Percentiles rank a stretch among this genome's conserved stretches.
Evolutionary conservation across 768 basidiomycete species (phyloP).

Genomic region (Terana coerulea): DNA sequence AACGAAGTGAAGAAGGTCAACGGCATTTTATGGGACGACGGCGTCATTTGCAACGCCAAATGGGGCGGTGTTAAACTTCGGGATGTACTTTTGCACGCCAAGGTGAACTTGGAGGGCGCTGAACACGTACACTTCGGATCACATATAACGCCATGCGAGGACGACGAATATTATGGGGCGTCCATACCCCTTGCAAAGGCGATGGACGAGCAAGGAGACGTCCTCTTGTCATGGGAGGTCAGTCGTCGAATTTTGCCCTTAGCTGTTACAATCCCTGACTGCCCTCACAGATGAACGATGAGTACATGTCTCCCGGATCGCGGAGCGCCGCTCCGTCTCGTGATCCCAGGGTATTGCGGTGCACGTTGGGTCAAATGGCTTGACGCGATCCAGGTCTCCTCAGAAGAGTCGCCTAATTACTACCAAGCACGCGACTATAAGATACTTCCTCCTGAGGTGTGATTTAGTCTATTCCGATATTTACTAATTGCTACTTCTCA

Average conservation of each 20-base stretch:
- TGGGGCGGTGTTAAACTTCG: constrained; percentile 63
- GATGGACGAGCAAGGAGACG: constrained; percentile 42
- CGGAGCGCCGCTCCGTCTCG: constrained; percentile 11
- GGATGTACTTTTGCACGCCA: constrained; percentile 47
- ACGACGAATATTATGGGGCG: constrained; percentile 59
- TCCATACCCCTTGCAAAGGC: constrained; percentile 57
- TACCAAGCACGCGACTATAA: constrained; percentile 15
- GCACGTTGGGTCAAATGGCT: constrained; percentile 16
- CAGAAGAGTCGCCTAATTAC: constrained; percentile 13
- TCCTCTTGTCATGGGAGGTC: constrained; percentile 63
- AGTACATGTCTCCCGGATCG: constrained; percentile 6
- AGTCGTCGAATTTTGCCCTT: background rate
- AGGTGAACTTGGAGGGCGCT: constrained; percentile 25
- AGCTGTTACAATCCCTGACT: background rate
- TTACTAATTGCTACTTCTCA: background rate
- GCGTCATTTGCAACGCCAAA: constrained; percentile 63
- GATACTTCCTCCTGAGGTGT: constrained; percentile 14
- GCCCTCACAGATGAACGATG: constrained; percentile 2
- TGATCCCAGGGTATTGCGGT: constrained; percentile 13
- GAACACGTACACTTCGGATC: constrained; percentile 60
- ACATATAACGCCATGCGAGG: constrained; percentile 55
- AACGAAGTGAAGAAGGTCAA: constrained; percentile 16
- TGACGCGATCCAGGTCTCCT: constrained; percentile 5
- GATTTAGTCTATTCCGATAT: background rate
- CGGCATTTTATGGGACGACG: constrained; percentile 39